Base-by-base conservation (phyloP, 306 rosid species). In the Carpinus fangiana region DNA sequence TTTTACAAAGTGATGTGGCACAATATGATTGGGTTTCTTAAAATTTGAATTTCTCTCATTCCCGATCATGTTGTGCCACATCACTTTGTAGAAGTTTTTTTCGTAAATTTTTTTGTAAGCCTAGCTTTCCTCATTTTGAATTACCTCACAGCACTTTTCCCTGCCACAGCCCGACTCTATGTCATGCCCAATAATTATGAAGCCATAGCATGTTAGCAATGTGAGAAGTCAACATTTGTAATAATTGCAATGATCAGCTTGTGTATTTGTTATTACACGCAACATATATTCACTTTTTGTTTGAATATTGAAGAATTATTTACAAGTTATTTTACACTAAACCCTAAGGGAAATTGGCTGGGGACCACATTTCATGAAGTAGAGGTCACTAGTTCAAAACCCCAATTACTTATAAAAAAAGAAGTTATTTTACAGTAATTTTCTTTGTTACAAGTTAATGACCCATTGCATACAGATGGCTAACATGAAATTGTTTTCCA, bases 401-500 rank as follows among this genome's bases (percentile, higher is more conserved):
- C 45, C 45, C 45, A 6, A 41, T 41, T 41, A 41, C 8, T 41
- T 41, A 41, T 41, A 6, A 41, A 41, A 41, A 41, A 41, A 46
- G 55, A 70, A 34, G 21, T 64, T 36, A 36, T 14, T 65, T 6
- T 18, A 26, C 53, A 14, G 72, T 45, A 7, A 38, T 72, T 10
- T 78, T 3, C 4, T 12, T 4, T 41, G 16, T 18, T 43, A 18
- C 51, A 18, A 38, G 41, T 67, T 67, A 5, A 45, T 70, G 53
- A 45, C 12, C 45, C 10, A 13, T 71, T 46, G 8, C 51, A 34
- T 21, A n/a, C 10, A 38, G 28, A 8, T 16, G 14, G 31, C 31
- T 81, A 41, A 80, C 72, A 20, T 85, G 56, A 66, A 77, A 67
- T 46, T 75, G 53, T 73, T 73, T 81, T 81, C 77, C 92, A 94